A percentile compares a stretch with the other conserved stretches of the same genome.
Conservation (phyloP, 2,329 filamentous ascomycete species). For the Geosmithia putterillii region DNA sequence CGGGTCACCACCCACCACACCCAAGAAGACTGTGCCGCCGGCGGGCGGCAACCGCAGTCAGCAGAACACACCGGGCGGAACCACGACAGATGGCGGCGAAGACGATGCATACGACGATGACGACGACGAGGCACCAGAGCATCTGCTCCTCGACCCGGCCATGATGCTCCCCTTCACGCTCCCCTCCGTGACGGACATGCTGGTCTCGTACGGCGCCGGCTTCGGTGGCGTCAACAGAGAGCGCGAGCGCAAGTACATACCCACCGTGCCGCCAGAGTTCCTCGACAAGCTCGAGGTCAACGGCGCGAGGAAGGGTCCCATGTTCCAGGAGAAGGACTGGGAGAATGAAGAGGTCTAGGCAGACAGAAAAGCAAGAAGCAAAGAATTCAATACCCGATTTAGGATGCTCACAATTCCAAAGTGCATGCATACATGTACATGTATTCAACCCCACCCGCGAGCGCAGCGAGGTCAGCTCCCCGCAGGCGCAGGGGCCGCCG, state of each 20-base stretch:
- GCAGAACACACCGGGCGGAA: constrained; percentile 23
- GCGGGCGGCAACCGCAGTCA: constrained; percentile 23
- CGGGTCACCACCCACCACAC: constrained; percentile 25
- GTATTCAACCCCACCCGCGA: too few species aligned
- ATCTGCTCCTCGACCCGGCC: constrained; percentile 75
- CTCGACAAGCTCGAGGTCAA: constrained; percentile 68
- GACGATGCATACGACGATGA: constrained; percentile 27
- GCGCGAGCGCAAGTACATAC: constrained; percentile 88
- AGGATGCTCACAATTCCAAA: too few species aligned
- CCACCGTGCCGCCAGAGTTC: constrained; percentile 88
- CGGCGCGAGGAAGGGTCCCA: constrained; percentile 35
- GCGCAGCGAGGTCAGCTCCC: too few species aligned
- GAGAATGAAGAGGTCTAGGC: constrained; percentile 48
- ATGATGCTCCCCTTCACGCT: constrained; percentile 92
- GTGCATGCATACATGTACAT: too few species aligned
- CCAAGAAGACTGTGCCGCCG: constrained; percentile 21
- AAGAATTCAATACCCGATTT: too few species aligned
- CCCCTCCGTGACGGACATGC: constrained; percentile 93
- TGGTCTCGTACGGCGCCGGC: constrained; percentile 86
- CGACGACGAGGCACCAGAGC: constrained; percentile 57
- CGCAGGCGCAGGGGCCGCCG: too few species aligned
- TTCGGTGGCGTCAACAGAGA: constrained; percentile 89
- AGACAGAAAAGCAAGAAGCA: background rate
- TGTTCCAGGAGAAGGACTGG: constrained; percentile 54
- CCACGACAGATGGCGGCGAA: background rate